Evolutionary conservation across 164 flowering plant species (phyloP).

Genomic region (Malania oleifera): DNA sequence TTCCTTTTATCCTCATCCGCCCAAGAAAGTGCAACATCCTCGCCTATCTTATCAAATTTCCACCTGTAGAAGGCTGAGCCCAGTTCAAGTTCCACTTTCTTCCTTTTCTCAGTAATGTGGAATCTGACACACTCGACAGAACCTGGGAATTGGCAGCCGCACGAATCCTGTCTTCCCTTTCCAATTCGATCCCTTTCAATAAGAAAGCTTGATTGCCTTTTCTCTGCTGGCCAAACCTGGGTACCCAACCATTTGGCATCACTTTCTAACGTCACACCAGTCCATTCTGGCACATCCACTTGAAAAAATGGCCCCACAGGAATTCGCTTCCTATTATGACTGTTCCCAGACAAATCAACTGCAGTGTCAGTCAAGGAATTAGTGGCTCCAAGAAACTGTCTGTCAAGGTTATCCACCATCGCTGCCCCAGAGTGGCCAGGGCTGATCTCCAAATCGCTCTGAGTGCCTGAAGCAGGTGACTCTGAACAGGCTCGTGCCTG

Average conservation of each 20-base stretch:
- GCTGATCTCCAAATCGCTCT: constrained; percentile 15
- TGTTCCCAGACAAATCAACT: constrained; percentile 14
- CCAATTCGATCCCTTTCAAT: constrained; percentile 59
- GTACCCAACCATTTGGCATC: constrained; percentile 79
- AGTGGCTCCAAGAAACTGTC: constrained; percentile 8
- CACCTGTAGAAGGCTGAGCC: constrained; percentile 56
- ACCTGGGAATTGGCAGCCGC: constrained; percentile 54
- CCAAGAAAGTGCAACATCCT: constrained; percentile 58
- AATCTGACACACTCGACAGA: constrained; percentile 66
- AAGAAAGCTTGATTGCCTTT: constrained; percentile 13
- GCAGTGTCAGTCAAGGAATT: constrained; percentile 22
- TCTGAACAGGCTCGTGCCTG: constrained; percentile 18
- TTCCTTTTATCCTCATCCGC: constrained; percentile 47
- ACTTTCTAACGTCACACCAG: constrained; percentile 35
- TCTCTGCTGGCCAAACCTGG: constrained; percentile 58
- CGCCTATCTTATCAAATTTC: constrained; percentile 77
- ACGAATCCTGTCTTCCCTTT: constrained; percentile 64
- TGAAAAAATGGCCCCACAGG: constrained; percentile 59
- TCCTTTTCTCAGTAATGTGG: constrained; percentile 55
- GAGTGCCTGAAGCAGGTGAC: constrained; percentile 15
- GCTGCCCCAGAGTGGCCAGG: constrained; percentile 5
- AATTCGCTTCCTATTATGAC: constrained; percentile 20
- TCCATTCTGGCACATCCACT: constrained; percentile 70
- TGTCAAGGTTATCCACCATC: constrained; percentile 8
- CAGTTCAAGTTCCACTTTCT: constrained; percentile 52